Evolutionary conservation across 257 asterid species (phyloP), one percentile per base, ranked within the genome.

Genomic region (Striga asiatica): DNA sequence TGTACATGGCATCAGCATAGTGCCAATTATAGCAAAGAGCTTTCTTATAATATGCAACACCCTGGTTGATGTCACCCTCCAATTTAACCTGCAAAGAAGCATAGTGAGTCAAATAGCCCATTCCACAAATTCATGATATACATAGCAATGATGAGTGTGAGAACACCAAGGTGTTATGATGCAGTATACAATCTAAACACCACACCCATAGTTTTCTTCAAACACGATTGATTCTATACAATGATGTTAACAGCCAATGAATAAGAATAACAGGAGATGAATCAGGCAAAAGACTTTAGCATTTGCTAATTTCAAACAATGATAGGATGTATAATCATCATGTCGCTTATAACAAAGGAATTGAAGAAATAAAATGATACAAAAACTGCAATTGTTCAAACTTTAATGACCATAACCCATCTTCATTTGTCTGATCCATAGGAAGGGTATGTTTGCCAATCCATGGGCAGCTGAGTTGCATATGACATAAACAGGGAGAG

Each of bases 1-100:
- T 92, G 76, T 92, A 92, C 99, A 92, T 84, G 61, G 99, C 99
- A 79, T 92, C 99, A 61, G 99, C 97, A 65, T 92, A 92, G 65
- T 88, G 99, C 97, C 97, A 92, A 64, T 92, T 92, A 68, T 88
- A 92, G 72, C 67, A 82, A 25, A 92, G 83, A 46, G 99, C 99
- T 66, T 81, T 88, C 82, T 88, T 85, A 72, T 92, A 92, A 68
- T 82, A 85, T 25, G 86, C 79, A 56, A 92, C 76, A 32, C 99
- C 99, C 75, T 88, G 99, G 69, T 74, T 57, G 75, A 88, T 85
- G 76, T 85, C 91, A 59, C 99, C 99, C 74, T 92, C 99, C 83
- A 92, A 66, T 72, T 92, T 92, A 58, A 92, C 99, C 99, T 92
- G 82, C 45, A 74, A 5, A 17, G 54, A 39, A 65, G 66, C 60